Evolutionary conservation across 2,329 filamentous ascomycete species (phyloP), one percentile per base, ranked within the genome.

Genomic region (Pseudogymnoascus sp.): DNA sequence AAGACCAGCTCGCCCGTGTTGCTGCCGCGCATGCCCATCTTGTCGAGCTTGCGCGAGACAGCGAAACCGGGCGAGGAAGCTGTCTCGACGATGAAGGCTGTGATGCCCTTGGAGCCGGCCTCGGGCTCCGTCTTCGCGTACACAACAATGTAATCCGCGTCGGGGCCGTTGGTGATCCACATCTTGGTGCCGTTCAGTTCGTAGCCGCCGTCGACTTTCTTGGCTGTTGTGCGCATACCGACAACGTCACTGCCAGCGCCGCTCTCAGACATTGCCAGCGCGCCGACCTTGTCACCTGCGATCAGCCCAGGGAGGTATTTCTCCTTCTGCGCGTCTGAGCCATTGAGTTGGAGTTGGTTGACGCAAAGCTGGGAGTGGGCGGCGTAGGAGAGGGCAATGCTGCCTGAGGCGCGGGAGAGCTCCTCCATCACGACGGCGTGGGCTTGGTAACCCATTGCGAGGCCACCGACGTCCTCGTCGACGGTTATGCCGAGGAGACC

Each of bases 151-250:
- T 88, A 81, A 74, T 96, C 84, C n/a, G 94, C 94, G 72, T 97
- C 92, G 0, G 93, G 93, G 4, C 93, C 90, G 75, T 99, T 99
- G 64, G 93, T 99, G 73, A 99, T 99, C 93, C 93, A 99, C 93
- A 97, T 97, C 81, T 99, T 97, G 64, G 87, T 90, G 33, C 92
- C 93, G 70, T 92, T 91, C 61, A 99, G 78, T 17, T 92, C 65
- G 74, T 89, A 97, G 29, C 93, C 93, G 36, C 92, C 92, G 69
- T 94, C 89, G 9, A 90, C 89, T 65, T 84, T 80, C 72, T 84
- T 88, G 0, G 92, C 93, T 2, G 84, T 87, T 47, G 87, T 95
- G 73, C 92, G 90, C 93, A 97, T 97, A 75, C 88, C 90, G 29
- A 99, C 92, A 3, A 99, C 93, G 75, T 99, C 93, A 67, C 88